Conservation (phyloP, 176 grass and related monocot species). For the Zea luxurians region DNA sequence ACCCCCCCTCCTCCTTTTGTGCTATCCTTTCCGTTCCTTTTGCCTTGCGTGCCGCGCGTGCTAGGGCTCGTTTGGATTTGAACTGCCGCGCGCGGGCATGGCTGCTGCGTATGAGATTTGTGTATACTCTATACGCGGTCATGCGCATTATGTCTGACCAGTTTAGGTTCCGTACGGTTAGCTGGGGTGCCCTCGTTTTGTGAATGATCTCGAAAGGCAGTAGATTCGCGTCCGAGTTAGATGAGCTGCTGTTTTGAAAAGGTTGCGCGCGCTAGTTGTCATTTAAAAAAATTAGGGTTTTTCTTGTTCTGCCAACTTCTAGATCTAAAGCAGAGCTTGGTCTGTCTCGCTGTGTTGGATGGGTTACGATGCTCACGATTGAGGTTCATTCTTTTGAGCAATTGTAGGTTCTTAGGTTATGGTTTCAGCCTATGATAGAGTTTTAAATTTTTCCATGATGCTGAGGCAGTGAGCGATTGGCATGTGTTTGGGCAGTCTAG, state of each 20-base stretch:
- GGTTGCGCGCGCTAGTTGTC: not conserved
- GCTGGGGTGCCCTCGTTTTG: not conserved
- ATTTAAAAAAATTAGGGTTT: not conserved
- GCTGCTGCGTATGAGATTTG: not conserved
- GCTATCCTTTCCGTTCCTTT: not conserved
- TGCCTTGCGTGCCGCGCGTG: not conserved
- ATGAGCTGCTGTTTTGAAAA: not conserved
- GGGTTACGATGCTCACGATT: not conserved
- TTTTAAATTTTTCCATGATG: not conserved
- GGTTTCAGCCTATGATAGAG: not conserved
- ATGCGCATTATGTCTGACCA: not conserved
- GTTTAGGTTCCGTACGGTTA: not conserved
- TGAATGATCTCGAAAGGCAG: not conserved
- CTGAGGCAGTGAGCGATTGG: too few relatives aligned
- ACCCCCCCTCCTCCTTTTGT: not conserved
- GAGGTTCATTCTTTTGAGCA: not conserved
- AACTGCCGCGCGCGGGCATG: not conserved
- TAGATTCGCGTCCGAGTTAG: not conserved
- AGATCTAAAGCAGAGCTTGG: conserved; percentile 23
- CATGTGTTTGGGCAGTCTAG: not conserved
- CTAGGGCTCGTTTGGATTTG: conserved; percentile 37
- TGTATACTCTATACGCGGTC: not conserved
- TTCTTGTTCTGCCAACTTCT: not conserved
- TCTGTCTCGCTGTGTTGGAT: not conserved
- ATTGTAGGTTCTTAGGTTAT: not conserved